A percentile compares a stretch with the other conserved stretches of the same genome.
Conservation (phyloP, 2,329 filamentous ascomycete species). For the Neonectria punicea region DNA sequence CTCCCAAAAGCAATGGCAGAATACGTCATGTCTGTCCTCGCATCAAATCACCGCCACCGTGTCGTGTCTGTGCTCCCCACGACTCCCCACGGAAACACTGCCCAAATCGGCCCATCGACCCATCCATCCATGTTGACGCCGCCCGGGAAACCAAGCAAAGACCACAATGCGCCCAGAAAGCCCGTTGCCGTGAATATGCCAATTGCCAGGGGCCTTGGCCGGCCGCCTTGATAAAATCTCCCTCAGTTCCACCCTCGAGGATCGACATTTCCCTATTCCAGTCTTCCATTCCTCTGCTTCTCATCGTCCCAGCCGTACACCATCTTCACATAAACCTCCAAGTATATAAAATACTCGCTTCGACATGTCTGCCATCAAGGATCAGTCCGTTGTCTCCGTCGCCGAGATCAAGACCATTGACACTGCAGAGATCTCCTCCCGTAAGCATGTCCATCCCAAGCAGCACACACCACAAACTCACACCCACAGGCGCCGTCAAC, state of each 20-base stretch:
- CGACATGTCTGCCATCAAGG: conserved; percentile 38
- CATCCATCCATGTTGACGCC: conserved; percentile 43
- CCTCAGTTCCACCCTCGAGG: conserved; percentile 24
- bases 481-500: conserved; percentile 34
- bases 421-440: conserved; percentile 16
- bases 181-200: conserved; percentile 37
- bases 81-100: conserved; percentile 30
- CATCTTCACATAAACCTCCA: conserved; percentile 6
- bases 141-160: conserved; percentile 36
- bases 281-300: conserved; percentile 10
- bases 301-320: background rate
- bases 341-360: conserved; percentile 1
- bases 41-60: conserved; percentile 37
- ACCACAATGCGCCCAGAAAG: conserved; percentile 42
- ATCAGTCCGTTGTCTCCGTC: conserved; percentile 32
- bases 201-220: conserved; percentile 11
- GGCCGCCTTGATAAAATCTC: conserved; percentile 33
- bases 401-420: conserved; percentile 31
- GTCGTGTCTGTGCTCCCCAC: conserved; percentile 41
- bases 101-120: conserved; percentile 40
- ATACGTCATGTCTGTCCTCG: conserved; percentile 13
- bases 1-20: background rate
- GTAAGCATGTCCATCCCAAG: conserved; percentile 22
- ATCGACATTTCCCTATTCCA: background rate
- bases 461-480: conserved; percentile 25